Percentiles rank a stretch among this genome's conserved stretches.
Evolutionary conservation across 805 yeast genomes (phyloP).

Genomic region (Metschnikowia cubensis): DNA sequence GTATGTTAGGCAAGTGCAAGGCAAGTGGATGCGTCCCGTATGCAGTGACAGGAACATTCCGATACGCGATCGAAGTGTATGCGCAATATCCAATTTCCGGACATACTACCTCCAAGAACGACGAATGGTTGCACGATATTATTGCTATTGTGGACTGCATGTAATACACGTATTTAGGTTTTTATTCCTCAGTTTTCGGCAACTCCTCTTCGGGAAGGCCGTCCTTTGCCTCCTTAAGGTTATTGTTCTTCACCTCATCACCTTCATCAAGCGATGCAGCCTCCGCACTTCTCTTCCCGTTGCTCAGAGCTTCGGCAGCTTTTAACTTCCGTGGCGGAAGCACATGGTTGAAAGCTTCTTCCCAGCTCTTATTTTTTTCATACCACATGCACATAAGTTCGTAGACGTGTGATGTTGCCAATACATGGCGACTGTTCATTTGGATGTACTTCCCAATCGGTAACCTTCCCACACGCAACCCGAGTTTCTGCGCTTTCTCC

Average conservation of each 20-base stretch:
- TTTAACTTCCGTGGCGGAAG: conserved; percentile 71
- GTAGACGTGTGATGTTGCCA: conserved; percentile 94
- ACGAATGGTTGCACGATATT: not conserved
- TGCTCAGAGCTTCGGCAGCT: conserved; percentile 2
- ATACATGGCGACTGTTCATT: conserved; percentile 79
- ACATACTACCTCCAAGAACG: not conserved
- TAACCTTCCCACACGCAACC: conserved; percentile 67
- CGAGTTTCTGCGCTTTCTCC: conserved; percentile 72
- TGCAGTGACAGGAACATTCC: conserved; percentile 2
- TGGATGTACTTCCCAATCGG: conserved; percentile 86
- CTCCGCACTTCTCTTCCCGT: conserved; percentile 1
- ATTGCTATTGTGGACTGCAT: not conserved
- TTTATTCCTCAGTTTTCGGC: not conserved
- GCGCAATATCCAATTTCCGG: not conserved
- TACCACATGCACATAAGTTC: conserved; percentile 80
- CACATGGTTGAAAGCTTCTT: conserved; percentile 76
- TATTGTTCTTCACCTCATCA: not conserved
- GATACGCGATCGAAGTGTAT: not conserved
- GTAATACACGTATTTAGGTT: not conserved
- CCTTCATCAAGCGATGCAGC: not conserved
- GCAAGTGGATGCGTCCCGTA: not conserved
- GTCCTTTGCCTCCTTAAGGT: too few relatives aligned
- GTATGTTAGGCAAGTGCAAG: not conserved
- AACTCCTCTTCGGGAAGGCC: not conserved
- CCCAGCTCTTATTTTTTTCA: conserved; percentile 73